Percentiles rank a stretch among this genome's conserved stretches.
Conservation (phyloP, 202 grass and related monocot genomes). For the Alloteropsis angusta region DNA sequence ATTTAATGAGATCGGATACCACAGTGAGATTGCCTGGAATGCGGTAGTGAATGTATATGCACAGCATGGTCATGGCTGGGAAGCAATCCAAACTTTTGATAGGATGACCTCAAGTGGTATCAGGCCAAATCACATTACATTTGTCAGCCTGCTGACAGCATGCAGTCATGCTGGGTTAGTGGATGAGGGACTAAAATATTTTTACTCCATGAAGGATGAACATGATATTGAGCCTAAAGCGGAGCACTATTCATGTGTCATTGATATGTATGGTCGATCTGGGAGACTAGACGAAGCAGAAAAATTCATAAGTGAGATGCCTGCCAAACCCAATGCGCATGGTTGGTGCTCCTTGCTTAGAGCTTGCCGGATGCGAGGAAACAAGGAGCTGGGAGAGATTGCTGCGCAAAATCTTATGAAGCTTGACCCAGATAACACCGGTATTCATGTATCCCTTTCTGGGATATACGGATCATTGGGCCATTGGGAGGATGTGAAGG, state of each 20-base stretch:
- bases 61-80: slow-evolving; percentile 46
- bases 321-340: slow-evolving; percentile 44
- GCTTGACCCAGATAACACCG: slow-evolving; percentile 53
- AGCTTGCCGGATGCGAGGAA: slow-evolving; percentile 48
- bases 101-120: slow-evolving; percentile 43
- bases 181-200: slow-evolving; percentile 44
- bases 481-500: slow-evolving; percentile 51
- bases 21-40: slow-evolving; percentile 44
- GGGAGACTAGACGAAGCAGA: slow-evolving; percentile 56
- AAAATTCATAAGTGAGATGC: slow-evolving; percentile 53
- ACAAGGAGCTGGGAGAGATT: slow-evolving; percentile 54
- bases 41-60: slow-evolving; percentile 39
- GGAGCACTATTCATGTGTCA: slow-evolving; percentile 62
- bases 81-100: slow-evolving; percentile 36
- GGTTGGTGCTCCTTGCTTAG: slow-evolving; percentile 61
- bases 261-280: slow-evolving; percentile 58
- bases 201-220: slow-evolving; percentile 53
- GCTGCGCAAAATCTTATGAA: slow-evolving; percentile 48
- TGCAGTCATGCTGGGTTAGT: slow-evolving; percentile 63
- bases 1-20: slow-evolving; percentile 37
- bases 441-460: slow-evolving; percentile 57
- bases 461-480: slow-evolving; percentile 56
- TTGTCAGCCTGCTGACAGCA: slow-evolving; percentile 48
- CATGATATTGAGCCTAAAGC: slow-evolving; percentile 48
- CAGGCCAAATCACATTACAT: slow-evolving; percentile 50